phyloP scores from a whole-genome alignment of 2,329 filamentous ascomycete genomes.

The Cadophora sp. region DNA sequence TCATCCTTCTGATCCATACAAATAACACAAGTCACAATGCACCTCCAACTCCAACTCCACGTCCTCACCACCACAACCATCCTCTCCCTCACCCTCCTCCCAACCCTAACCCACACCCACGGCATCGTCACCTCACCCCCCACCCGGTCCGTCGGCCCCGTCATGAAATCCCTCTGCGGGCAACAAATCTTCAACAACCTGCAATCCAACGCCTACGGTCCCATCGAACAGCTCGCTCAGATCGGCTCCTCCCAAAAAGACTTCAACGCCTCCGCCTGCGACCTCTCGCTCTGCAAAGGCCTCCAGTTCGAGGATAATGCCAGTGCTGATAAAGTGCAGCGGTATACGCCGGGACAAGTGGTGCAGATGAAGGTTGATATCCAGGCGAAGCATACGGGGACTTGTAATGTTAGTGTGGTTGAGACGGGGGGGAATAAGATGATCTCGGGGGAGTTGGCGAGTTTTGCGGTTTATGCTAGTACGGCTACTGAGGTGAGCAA shows the following conservation, averaged over 20 bases:
- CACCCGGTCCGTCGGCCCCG: constrained; percentile 49
- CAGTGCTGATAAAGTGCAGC: constrained; percentile 51
- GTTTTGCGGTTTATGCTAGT: not conserved
- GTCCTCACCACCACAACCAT: not conserved
- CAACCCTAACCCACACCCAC: constrained; percentile 49
- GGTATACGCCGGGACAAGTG: constrained; percentile 40
- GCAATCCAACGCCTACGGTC: constrained; percentile 36
- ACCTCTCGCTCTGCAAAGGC: constrained; percentile 56
- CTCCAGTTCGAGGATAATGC: constrained; percentile 53
- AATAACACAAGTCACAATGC: constrained; percentile 10
- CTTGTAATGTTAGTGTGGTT: not conserved
- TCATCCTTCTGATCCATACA: not conserved
- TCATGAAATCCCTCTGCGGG: constrained; percentile 54
- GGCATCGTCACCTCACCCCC: constrained; percentile 53
- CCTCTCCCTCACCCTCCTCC: not conserved
- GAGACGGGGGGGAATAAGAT: not conserved
- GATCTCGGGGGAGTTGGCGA: not conserved
- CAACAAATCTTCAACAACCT: constrained; percentile 48
- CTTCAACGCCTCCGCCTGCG: constrained; percentile 40
- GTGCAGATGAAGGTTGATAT: not conserved
- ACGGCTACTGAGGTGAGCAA: constrained; percentile 43
- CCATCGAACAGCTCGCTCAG: constrained; percentile 46
- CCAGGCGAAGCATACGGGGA: not conserved
- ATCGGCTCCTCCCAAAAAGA: constrained; percentile 47
- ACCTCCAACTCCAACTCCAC: not conserved